These are phyloP conservation scores for Talaromyces sp. DNA, from an alignment of 2,329 filamentous ascomycete species.

Conservation along the genomic window DNA sequence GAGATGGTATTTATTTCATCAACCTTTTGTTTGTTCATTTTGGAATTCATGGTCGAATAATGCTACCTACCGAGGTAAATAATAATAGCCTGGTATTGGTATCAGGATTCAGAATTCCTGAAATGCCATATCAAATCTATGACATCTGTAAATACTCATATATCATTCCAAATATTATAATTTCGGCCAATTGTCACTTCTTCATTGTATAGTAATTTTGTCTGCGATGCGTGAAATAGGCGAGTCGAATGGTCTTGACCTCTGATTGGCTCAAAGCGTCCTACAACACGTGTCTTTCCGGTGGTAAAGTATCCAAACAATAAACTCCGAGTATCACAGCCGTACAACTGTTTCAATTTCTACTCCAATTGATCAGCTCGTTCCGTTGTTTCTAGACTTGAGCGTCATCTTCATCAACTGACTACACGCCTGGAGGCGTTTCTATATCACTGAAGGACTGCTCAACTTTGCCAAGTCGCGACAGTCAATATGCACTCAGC, in stretches of 20 bases:
- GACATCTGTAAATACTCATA: too few relatives aligned
- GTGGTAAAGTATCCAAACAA: neutral
- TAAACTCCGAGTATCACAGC: neutral
- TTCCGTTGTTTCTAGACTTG: neutral
- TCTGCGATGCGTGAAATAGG: neutral
- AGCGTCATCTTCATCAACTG: neutral
- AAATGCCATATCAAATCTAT: neutral
- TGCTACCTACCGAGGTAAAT: neutral
- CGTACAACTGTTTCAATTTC: neutral
- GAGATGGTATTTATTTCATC: too few relatives aligned
- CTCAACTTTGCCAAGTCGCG: neutral
- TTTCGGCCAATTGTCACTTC: neutral
- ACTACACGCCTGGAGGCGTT: neutral
- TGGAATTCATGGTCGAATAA: too few relatives aligned
- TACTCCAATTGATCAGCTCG: neutral
- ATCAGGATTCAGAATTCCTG: neutral
- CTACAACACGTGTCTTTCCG: conserved; percentile 4
- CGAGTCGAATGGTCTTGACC: neutral
- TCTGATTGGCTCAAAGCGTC: neutral
- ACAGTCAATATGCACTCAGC: conserved; percentile 69
- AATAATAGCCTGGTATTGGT: neutral
- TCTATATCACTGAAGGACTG: neutral
- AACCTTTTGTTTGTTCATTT: too few relatives aligned
- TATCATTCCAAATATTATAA: neutral
- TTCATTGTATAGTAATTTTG: neutral